These are phyloP conservation scores for Saitozyma sp. DNA, from an alignment of 768 basidiomycete species.

Conservation along the genomic window DNA sequence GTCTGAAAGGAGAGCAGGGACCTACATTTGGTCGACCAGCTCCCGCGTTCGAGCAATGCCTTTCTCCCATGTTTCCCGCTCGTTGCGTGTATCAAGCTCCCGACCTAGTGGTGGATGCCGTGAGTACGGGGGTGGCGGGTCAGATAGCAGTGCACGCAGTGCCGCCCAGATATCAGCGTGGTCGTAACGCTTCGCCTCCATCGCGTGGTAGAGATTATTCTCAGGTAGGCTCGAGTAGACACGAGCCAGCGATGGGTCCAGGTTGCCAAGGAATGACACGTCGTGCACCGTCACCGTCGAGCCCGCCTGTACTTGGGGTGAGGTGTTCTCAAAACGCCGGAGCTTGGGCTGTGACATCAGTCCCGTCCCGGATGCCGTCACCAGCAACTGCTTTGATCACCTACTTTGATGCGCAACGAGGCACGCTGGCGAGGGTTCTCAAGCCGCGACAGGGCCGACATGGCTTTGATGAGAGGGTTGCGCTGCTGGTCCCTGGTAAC, in stretches of 20 bases:
- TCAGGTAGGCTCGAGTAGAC: constrained; percentile 27
- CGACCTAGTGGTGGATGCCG: constrained; percentile 18
- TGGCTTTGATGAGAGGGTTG: constrained; percentile 43
- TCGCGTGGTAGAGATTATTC: constrained; percentile 25
- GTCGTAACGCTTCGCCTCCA: constrained; percentile 32
- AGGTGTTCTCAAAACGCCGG: constrained; percentile 19
- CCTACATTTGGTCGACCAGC: constrained; percentile 36
- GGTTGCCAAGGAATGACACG: constrained; percentile 23
- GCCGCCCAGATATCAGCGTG: constrained; percentile 43
- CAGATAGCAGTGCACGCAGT: constrained; percentile 27
- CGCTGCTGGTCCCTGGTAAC: constrained; percentile 17
- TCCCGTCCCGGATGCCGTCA: too few relatives aligned
- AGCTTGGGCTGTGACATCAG: constrained; percentile 8
- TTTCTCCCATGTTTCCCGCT: constrained; percentile 34
- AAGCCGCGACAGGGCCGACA: constrained; percentile 40
- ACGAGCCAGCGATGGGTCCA: constrained; percentile 23
- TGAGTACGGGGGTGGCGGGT: constrained; percentile 43
- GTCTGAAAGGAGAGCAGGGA: background rate
- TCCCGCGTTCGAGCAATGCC: constrained; percentile 22
- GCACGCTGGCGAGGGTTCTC: constrained; percentile 28
- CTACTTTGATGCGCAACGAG: constrained; percentile 11
- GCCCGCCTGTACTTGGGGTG: constrained; percentile 30
- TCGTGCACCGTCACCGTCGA: constrained; percentile 42
- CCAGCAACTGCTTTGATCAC: constrained; percentile 8
- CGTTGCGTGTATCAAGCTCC: constrained; percentile 13